Base-by-base conservation (phyloP, 768 basidiomycete species). In the Lentinula raphanica region DNA sequence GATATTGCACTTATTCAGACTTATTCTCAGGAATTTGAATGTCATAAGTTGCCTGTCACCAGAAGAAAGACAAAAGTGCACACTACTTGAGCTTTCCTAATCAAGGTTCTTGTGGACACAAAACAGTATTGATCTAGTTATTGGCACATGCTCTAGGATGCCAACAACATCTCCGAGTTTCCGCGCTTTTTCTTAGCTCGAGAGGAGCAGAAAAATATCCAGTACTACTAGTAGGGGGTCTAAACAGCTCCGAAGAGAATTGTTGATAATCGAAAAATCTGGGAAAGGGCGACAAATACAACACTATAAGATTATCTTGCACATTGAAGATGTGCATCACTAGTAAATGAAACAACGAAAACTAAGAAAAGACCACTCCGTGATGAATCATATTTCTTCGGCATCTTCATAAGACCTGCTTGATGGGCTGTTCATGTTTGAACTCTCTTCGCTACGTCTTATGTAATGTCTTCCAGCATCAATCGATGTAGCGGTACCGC, bases 401-500 rank as follows among this genome's bases (percentile, higher is more conserved):
- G 19, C n/a, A 6, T 48, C 46, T 15, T 9, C 46, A 48, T 17
- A 1, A 42, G 21, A 23, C 17, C 40, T n/a, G n/a, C n/a, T 23
- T 21, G 40, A 42, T 1, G 46, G 46, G 17, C 46, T 49, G n/a
- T 29, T 31, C 46, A 29, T 15, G 17, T 19, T 21, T 21, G 32
- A 6, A 6, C 32, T 21, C 3, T 51, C 31, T 21, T 35, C 51
- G 23, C 19, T 39, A 11, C 39, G 51, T 36, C 35, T 53, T 21
- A 7, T 12, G 9, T 39, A 28, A 39, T 17, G 6, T 32, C 49
- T 15, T 5, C 39, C 40, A 9, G 21, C 29, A 42, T 56, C 54
- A 32, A 56, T 25, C 25, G 56, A 42, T 63, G 67, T 66, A 56
- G 73, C 66, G 31, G 67, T 58, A 56, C 72, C 72, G n/a, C 93